A percentile compares a stretch with the other conserved stretches of the same genome.
Conservation (phyloP, 148 eudicot genomes). For the Polygonum aviculare region DNA sequence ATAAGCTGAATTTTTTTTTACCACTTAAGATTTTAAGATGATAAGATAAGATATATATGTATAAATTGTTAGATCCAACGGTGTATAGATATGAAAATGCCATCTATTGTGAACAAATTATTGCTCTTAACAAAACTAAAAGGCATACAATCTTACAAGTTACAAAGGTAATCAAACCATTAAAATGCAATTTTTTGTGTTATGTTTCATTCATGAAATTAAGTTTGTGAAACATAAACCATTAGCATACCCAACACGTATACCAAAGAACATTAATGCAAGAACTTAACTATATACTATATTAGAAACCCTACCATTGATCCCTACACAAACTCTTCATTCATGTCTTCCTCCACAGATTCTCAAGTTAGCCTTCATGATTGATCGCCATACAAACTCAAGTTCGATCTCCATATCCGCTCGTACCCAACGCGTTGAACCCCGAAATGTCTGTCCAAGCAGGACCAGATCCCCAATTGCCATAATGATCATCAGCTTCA, state of each 20-base stretch:
- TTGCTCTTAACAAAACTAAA: background rate
- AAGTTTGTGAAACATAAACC: background rate
- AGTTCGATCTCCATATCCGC: background rate
- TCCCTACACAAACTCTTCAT: background rate
- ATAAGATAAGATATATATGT: background rate
- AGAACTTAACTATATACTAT: background rate
- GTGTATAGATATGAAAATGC: background rate
- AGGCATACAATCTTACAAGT: background rate
- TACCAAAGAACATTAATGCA: background rate
- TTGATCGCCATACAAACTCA: background rate
- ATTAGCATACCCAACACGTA: background rate
- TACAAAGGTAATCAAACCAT: background rate
- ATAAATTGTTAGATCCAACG: background rate
- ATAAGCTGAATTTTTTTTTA: no score
- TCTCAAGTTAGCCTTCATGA: background rate
- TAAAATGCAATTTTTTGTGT: background rate
- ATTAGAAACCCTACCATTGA: background rate
- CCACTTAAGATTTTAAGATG: background rate
- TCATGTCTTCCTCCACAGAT: background rate
- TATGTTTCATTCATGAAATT: background rate
- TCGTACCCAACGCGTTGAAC: background rate
- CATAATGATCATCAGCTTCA: background rate
- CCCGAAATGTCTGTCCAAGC: background rate
- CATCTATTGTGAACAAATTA: background rate
- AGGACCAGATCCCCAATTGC: background rate